A percentile compares a stretch with the other conserved stretches of the same genome.
These are phyloP conservation scores for Theileria sp. DNA, from an alignment of 169 alveolate genomes.

Conservation along the genomic window DNA sequence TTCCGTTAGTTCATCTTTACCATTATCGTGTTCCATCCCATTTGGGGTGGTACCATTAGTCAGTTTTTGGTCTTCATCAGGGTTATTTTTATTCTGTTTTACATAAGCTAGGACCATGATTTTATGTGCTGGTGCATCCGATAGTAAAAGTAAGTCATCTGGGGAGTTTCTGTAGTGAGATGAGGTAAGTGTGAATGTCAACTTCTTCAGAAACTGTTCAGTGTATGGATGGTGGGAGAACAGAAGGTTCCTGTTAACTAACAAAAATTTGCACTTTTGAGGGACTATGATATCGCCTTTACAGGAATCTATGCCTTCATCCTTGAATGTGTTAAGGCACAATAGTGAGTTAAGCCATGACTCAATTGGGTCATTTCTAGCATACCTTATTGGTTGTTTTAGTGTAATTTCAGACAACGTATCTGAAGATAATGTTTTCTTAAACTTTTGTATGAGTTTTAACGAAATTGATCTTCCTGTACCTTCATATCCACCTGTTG, in stretches of 20 bases:
- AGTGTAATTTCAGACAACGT: slow-evolving; percentile 82
- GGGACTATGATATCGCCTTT: slow-evolving; percentile 90
- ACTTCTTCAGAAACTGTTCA: slow-evolving; percentile 91
- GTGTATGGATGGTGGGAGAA: slow-evolving; percentile 95
- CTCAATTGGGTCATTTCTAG: slow-evolving; percentile 95
- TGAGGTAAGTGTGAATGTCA: slow-evolving; percentile 94
- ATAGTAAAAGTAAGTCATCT: slow-evolving; percentile 94
- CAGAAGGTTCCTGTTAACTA: slow-evolving; percentile 96
- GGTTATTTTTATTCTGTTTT: not conserved
- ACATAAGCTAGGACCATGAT: slow-evolving; percentile 86
- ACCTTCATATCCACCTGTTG: slow-evolving; percentile 99
- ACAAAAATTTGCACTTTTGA: slow-evolving; percentile 89
- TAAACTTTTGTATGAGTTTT: slow-evolving; percentile 84
- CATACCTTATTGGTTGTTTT: slow-evolving; percentile 96
- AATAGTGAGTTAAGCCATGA: slow-evolving; percentile 94
- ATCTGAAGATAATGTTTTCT: slow-evolving; percentile 78
- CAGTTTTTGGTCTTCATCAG: slow-evolving; percentile 51
- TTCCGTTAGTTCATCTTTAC: slow-evolving; percentile 1
- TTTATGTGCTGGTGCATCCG: slow-evolving; percentile 99
- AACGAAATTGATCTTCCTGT: slow-evolving; percentile 98
- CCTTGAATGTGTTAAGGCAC: slow-evolving; percentile 82
- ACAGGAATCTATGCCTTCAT: slow-evolving; percentile 87
- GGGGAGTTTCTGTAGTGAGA: slow-evolving; percentile 99
- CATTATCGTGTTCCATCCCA: slow-evolving; percentile 3
- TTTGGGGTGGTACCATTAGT: slow-evolving; percentile 49